Conservation (phyloP, 139 green algal genomes). For the Picochlorum sp. region DNA sequence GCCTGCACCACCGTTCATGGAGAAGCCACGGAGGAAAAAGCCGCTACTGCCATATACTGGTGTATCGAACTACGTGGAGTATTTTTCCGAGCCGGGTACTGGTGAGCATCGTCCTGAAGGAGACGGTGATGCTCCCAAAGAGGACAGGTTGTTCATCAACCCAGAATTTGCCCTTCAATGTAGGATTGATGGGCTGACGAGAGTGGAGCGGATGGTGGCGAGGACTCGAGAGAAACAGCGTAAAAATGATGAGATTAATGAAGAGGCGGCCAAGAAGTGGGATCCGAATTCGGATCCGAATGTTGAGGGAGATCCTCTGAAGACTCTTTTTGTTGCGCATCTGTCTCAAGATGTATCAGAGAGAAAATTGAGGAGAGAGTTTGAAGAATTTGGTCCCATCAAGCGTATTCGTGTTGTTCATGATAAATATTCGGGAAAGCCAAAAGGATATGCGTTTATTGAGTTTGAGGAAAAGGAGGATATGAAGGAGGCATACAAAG, state of each 20-base stretch:
- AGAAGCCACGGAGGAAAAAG: conserved; percentile 19
- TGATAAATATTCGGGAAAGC: conserved; percentile 67
- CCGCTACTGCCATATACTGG: conserved; percentile 42
- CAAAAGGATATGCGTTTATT: conserved; percentile 79
- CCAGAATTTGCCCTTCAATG: conserved; percentile 60
- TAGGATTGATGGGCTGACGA: conserved; percentile 39
- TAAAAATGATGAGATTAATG: conserved; percentile 12
- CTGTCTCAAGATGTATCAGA: conserved; percentile 76
- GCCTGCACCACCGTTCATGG: conserved; percentile 17
- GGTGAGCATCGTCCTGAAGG: conserved; percentile 63
- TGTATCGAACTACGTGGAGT: conserved; percentile 43
- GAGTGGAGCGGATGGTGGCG: background rate
- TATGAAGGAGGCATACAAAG: conserved; percentile 91
- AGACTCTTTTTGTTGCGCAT: conserved; percentile 74
- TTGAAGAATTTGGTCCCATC: conserved; percentile 85
- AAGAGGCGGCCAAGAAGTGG: conserved; percentile 44
- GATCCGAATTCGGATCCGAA: conserved; percentile 66
- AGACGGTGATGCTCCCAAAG: conserved; percentile 15
- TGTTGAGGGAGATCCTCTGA: conserved; percentile 77
- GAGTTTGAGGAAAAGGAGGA: conserved; percentile 87
- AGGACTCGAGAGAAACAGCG: background rate
- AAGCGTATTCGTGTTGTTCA: conserved; percentile 64
- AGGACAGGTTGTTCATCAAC: conserved; percentile 48
- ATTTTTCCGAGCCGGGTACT: conserved; percentile 61
- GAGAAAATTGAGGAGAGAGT: conserved; percentile 64